phyloP scores from a whole-genome alignment of 768 basidiomycete species.

The Strobilomyces confusus region DNA sequence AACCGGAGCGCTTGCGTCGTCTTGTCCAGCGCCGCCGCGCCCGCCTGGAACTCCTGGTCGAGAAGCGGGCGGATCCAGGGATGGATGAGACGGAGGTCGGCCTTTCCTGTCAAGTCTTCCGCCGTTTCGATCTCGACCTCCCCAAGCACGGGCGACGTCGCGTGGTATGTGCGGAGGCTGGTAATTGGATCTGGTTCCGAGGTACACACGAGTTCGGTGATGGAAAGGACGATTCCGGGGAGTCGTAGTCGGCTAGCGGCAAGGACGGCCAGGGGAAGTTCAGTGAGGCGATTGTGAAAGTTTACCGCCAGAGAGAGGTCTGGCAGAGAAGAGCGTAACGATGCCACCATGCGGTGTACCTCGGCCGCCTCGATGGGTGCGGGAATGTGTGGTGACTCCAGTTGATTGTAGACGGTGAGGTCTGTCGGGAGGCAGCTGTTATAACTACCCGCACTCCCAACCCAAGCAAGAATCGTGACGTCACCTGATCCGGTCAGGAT shows the following conservation, averaged over 20 bases:
- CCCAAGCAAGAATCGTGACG: neutral
- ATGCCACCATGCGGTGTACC: neutral
- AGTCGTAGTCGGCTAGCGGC: constrained; percentile 2
- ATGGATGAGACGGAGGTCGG: neutral
- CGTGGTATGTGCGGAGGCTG: neutral
- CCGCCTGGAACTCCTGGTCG: constrained; percentile 1
- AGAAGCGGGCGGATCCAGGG: neutral
- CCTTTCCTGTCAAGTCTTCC: neutral
- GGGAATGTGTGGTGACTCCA: constrained; percentile 2
- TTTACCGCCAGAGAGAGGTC: neutral
- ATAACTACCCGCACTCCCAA: neutral
- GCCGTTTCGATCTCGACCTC: constrained; percentile 2
- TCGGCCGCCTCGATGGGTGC: neutral
- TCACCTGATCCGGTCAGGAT: constrained; percentile 1
- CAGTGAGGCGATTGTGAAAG: neutral
- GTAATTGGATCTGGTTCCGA: neutral
- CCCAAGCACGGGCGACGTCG: neutral
- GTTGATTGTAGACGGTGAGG: constrained; percentile 2
- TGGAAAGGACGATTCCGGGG: neutral
- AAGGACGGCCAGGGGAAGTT: neutral
- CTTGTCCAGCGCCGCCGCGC: neutral
- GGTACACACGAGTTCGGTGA: neutral
- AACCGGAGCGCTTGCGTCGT: neutral
- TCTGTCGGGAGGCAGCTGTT: constrained; percentile 2
- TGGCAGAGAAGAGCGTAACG: neutral